phyloP scores from a whole-genome alignment of 805 yeast genomes.

The Wickerhamiella azymoides region DNA sequence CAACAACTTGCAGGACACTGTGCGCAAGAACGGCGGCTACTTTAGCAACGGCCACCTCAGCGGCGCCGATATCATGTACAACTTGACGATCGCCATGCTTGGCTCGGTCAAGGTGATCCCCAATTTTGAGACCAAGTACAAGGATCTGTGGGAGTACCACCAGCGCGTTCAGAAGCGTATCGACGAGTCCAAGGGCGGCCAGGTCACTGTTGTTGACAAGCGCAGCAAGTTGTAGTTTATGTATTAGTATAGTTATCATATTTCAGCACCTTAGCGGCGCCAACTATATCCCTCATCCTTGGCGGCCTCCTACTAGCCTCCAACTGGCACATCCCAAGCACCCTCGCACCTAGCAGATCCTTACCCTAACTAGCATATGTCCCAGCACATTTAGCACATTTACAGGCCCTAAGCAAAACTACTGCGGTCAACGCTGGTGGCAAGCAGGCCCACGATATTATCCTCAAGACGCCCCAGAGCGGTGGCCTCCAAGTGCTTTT shows the following conservation, averaged over 20 bases:
- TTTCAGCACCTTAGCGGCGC: too few species aligned
- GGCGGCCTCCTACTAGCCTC: too few species aligned
- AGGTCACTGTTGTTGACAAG: background rate
- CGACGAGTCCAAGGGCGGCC: background rate
- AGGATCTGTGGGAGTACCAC: slow-evolving; percentile 14
- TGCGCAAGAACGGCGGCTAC: slow-evolving; percentile 35
- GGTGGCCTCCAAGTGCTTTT: slow-evolving; percentile 85
- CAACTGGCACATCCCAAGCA: too few species aligned
- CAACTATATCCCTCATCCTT: too few species aligned
- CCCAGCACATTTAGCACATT: background rate
- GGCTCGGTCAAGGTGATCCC: background rate
- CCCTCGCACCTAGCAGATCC: too few species aligned
- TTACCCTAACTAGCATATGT: too few species aligned
- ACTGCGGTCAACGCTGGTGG: slow-evolving; percentile 79
- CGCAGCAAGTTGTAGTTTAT: background rate
- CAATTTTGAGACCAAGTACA: slow-evolving; percentile 10
- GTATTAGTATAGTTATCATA: background rate
- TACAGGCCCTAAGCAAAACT: slow-evolving; percentile 52
- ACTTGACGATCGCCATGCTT: background rate
- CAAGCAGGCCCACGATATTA: slow-evolving; percentile 72
- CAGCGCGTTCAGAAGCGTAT: slow-evolving; percentile 9
- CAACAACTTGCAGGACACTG: slow-evolving; percentile 29
- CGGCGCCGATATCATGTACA: slow-evolving; percentile 41
- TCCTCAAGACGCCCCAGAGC: slow-evolving; percentile 80
- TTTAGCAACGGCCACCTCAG: slow-evolving; percentile 45